Conservation (phyloP, 768 basidiomycete genomes). For the Piloderma croceum region DNA sequence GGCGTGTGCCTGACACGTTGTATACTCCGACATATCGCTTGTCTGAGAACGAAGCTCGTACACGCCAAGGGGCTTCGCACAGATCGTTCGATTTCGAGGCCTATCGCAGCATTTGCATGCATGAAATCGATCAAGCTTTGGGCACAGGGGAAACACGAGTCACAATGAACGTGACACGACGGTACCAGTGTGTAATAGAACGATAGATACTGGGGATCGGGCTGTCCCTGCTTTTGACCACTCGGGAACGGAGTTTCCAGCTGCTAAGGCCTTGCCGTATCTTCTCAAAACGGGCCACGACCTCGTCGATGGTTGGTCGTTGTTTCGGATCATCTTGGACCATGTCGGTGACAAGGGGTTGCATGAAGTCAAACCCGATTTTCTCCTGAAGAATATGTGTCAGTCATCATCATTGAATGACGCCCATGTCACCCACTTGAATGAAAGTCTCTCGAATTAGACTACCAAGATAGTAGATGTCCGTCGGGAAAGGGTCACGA, state of each 20-base stretch:
- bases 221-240: constrained; percentile 14
- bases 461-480: constrained; percentile 31
- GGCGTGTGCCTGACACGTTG: too few relatives aligned
- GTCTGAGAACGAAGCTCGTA: too few relatives aligned
- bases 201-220: constrained; percentile 8
- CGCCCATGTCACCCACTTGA: constrained; percentile 11
- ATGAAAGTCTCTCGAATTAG: constrained; percentile 22
- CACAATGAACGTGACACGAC: constrained; percentile 14
- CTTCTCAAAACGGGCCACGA: constrained; percentile 22
- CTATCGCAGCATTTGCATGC: too few relatives aligned
- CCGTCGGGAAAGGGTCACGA: constrained; percentile 29
- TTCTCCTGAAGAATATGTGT: constrained; percentile 10
- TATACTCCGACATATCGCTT: too few relatives aligned
- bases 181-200: constrained; percentile 19
- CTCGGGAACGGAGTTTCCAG: constrained; percentile 27
- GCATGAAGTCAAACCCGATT: constrained; percentile 27
- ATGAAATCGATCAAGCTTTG: too few relatives aligned
- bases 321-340: constrained; percentile 24
- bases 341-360: constrained; percentile 27
- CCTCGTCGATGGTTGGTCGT: constrained; percentile 27
- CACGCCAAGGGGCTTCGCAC: too few relatives aligned
- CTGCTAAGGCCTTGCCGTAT: constrained; percentile 13
- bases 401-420: neutral
- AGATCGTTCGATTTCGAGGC: too few relatives aligned
- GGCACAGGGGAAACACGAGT: constrained; percentile 18